Evolutionary conservation across 345 rosid species (phyloP), one percentile per base, ranked within the genome.

Genomic region (Hibiscus syriacus): DNA sequence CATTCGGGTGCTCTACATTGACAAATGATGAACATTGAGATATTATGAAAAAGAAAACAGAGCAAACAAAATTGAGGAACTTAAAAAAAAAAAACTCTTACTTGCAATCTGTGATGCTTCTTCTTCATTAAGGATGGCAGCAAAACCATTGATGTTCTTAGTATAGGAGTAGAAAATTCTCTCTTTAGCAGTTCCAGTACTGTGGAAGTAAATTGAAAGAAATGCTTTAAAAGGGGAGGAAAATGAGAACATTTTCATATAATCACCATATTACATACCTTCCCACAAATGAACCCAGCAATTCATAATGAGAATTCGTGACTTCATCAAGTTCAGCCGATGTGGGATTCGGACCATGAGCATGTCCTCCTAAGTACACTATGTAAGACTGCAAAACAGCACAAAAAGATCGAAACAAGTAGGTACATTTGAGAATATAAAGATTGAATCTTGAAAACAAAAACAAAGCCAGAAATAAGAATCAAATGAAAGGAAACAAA

Each of bases 111-210:
- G 73, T 6, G 81, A 80, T 4, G 92, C 94, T 73, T 79, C 78
- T 13, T 75, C 84, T 16, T 88, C 90, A 0, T 83, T 80, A 23
- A 90, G 86, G 14, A 73, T 4, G 1, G 86, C 94, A 3, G 92
- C 81, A 43, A 90, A 90, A 8, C 92, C 97, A 70, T 90, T 90
- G 73, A 90, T 83, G 36, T 73, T 53, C 55, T 55, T 80, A 34
- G 78, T 70, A 65, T 78, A 90, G 1, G 92, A 90, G 79, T 86
- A 83, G 38, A 83, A 80, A 14, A 88, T 83, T n/a, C 85, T 76
- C 2, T 83, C 87, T 72, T 61, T 63, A 2, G 96, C 90, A 62
- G 64, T 71, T 38, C 81, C 80, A 29, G 69, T 23, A 65, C 89
- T 90, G 83, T 75, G 57, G n/a, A 66, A 36, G 6, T 3, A 54